Percentiles rank a stretch among this genome's conserved stretches.
phyloP scores from a whole-genome alignment of 176 grass and related monocot genomes.

The Aechmea fasciata region DNA sequence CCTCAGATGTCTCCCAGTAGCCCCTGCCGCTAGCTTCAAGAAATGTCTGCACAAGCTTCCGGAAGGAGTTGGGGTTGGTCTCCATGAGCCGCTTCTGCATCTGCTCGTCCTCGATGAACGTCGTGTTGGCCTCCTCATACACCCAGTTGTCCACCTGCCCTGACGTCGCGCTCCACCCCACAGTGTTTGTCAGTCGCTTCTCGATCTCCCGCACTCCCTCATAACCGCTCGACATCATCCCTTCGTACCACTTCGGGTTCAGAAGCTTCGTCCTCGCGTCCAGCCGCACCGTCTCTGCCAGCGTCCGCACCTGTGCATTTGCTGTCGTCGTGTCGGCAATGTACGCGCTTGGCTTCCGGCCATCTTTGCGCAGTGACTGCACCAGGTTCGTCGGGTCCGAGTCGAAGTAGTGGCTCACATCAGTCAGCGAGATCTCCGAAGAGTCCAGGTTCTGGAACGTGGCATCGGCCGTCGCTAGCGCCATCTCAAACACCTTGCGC shows the following conservation, averaged over 20 bases:
- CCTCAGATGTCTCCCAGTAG: slow-evolving; percentile 98
- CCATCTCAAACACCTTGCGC: slow-evolving; percentile 80
- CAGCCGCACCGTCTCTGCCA: slow-evolving; percentile 83
- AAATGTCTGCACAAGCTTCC: slow-evolving; percentile 95
- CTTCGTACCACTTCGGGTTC: slow-evolving; percentile 99
- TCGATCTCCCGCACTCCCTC: slow-evolving; percentile 92
- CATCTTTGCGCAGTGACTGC: slow-evolving; percentile 78
- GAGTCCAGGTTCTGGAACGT: slow-evolving; percentile 99
- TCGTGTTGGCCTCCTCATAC: slow-evolving; percentile 93
- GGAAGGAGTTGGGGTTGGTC: slow-evolving; percentile 88
- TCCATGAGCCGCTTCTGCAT: slow-evolving; percentile 92
- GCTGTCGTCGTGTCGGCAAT: slow-evolving; percentile 92
- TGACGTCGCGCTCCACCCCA: slow-evolving; percentile 95
- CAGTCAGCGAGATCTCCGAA: slow-evolving; percentile 95
- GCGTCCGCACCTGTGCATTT: slow-evolving; percentile 87
- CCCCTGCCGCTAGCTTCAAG: slow-evolving; percentile 88
- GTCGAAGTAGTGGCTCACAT: slow-evolving; percentile 99
- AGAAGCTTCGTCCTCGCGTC: slow-evolving; percentile 92
- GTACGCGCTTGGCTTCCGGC: slow-evolving; percentile 71
- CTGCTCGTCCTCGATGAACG: slow-evolving; percentile 82
- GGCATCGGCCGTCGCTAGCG: slow-evolving; percentile 78
- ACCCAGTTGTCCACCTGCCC: slow-evolving; percentile 99
- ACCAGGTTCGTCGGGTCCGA: slow-evolving; percentile 94
- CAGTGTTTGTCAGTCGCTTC: slow-evolving; percentile 93
- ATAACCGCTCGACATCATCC: slow-evolving; percentile 94